Conservation (phyloP, 106 monocot genomes). For the Dioscorea alata region DNA sequence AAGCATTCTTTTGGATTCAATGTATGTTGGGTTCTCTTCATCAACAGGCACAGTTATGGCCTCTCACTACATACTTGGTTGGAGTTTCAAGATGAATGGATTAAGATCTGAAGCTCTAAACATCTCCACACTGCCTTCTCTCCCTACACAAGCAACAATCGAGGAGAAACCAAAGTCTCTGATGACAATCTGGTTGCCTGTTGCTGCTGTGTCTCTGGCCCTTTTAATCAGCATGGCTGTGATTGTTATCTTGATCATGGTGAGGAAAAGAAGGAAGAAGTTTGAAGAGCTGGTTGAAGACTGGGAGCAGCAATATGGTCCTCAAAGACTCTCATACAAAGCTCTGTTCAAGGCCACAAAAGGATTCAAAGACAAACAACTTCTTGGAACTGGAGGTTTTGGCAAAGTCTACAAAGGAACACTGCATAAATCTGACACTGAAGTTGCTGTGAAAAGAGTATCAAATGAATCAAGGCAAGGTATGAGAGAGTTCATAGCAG, state of each 20-base stretch:
- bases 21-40: slow-evolving; percentile 30
- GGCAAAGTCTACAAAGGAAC: slow-evolving; percentile 11
- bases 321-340: slow-evolving; percentile 6
- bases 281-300: slow-evolving; percentile 18
- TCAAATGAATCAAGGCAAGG: slow-evolving; percentile 10
- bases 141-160: not conserved
- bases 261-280: not conserved
- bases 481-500: slow-evolving; percentile 7
- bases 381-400: slow-evolving; percentile 3
- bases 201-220: not conserved
- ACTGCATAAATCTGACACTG: not conserved
- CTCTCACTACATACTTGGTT: slow-evolving; percentile 24
- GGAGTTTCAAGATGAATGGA: slow-evolving; percentile 26
- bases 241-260: not conserved
- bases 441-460: slow-evolving; percentile 6
- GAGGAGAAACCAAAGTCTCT: not conserved
- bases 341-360: slow-evolving; percentile 4
- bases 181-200: not conserved
- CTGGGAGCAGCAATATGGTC: not conserved
- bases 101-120: not conserved
- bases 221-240: too few relatives aligned
- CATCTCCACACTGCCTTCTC: not conserved
- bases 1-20: slow-evolving; percentile 14
- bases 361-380: slow-evolving; percentile 6
- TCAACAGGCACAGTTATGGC: slow-evolving; percentile 1